Conservation (phyloP, 1,284 basidiomycete genomes). For the Pseudozyma tsukubaensis region DNA sequence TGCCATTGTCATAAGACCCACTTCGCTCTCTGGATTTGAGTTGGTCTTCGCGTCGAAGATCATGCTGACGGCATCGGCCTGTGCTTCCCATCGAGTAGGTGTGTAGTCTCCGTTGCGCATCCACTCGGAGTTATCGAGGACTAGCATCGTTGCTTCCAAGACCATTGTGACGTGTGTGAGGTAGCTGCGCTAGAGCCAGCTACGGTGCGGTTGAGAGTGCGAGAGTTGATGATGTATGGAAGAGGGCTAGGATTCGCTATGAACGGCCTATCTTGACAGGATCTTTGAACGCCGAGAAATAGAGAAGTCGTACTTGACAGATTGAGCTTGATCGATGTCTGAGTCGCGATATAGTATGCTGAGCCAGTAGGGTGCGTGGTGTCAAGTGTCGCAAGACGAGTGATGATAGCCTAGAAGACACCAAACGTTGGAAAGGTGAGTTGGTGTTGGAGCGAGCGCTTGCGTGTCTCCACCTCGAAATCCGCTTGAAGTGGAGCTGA, state of each 20-base stretch:
- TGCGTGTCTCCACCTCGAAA: constrained; percentile 26
- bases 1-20: constrained; percentile 97
- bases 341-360: no score
- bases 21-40: constrained; percentile 92
- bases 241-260: background rate
- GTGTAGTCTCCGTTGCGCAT: constrained; percentile 87
- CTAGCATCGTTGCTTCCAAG: constrained; percentile 69
- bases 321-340: background rate
- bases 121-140: constrained; percentile 69
- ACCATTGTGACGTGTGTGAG: constrained; percentile 48
- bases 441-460: constrained; percentile 20
- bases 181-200: constrained; percentile 3
- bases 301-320: constrained; percentile 9
- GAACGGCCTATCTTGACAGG: no score
- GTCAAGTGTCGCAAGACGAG: no score
- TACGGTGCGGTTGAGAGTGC: background rate
- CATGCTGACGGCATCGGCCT: constrained; percentile 88
- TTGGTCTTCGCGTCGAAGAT: constrained; percentile 93
- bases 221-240: background rate
- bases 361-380: no score
- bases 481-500: constrained; percentile 20
- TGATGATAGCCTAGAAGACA: no score
- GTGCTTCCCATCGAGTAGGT: constrained; percentile 84
- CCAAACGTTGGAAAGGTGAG: background rate
- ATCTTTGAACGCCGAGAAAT: no score